Evolutionary conservation across 768 basidiomycete species (phyloP), one percentile per base, ranked within the genome.

Genomic region (Fomitopsis serialis): DNA sequence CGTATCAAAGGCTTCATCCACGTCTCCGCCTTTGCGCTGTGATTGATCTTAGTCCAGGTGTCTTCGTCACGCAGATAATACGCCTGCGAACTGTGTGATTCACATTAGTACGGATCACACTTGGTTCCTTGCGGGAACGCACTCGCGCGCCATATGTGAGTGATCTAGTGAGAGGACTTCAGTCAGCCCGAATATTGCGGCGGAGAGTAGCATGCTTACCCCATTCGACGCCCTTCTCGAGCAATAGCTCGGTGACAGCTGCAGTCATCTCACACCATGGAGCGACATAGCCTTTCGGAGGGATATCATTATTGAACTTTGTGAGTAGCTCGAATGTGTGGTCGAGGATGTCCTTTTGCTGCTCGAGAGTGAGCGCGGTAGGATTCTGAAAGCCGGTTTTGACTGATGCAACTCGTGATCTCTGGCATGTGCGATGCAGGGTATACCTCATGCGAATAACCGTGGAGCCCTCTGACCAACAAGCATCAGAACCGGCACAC

Each of bases 231-330:
- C 88, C 88, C 57, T 84, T 82, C 35, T 84, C 82, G 22, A 87
- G 74, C 23, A 89, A 69, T 24, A 89, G 71, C 15, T 78, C 68
- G 0, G 80, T 80, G 2, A 81, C 82, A 64, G 85, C 85, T 56
- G 78, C 81, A 65, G 79, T 83, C 3, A 79, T 80, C 64, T 90
- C 88, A 86, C 87, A 90, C 85, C 87, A 90, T 0, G 86, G 87
- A 1, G 86, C 87, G 34, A 87, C 85, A 47, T 77, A 80, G 40
- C 82, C 83, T 63, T 78, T 80, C 0, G 82, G 82, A 22, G 80
- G 72, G n/a, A 76, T 66, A 23, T 81, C 80, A 55, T 78, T 68
- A 62, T 84, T 85, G 62, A 88, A 88, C 11, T 76, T 73, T 1
- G 85, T 86, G 42, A 88, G 69, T 17, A 85, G 71, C 17, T 79